Base-by-base conservation (phyloP, 2,329 filamentous ascomycete species). In the Trichocomaceae sp. region DNA sequence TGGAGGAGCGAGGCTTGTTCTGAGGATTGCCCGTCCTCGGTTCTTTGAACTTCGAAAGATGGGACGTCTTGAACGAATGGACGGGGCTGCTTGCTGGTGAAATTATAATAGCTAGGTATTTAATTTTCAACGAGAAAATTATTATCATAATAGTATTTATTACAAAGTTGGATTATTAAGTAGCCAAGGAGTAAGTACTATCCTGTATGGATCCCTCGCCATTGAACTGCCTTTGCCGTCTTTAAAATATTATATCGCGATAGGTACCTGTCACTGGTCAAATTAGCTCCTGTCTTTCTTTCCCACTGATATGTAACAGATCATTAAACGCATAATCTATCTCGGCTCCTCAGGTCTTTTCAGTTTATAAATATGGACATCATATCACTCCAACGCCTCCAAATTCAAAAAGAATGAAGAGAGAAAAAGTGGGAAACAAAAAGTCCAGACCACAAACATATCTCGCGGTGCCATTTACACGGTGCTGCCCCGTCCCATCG, bases 281-380 rank as follows among this genome's bases (percentile, higher is more conserved):
- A 12, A 31, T 47, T 47, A 47, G 45, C 22, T 9, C 23, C 10
- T 31, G 12, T 17, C 19, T 39, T 39, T 17, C n/a, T 13, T 39
- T 17, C n/a, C 6, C 35, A 19, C 7, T 17, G 7, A 2, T 37
- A 9, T 37, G 33, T 15, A 17, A n/a, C 5, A 35, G 26, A n/a
- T 19, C 19, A 29, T 15, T 13, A 15, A 15, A 35, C 13, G 13
- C 31, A 35, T 31, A 20, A 31, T 51, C 31, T 47, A 26, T 47
- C 51, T 42, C 29, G 22, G 15, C 69, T 73, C 71, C 70, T 75
- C 72, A 75, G 72, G 69, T 74, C 71, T 74, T 73, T 72, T 73
- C 68, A 73, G 68, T 74, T 52, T 56, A 49, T 42, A 15, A 29
- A 17, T 51, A 70, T 62, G 64, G 64, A 69, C 71, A 59, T 73